A percentile compares a stretch with the other conserved stretches of the same genome.
These are phyloP conservation scores for Stylonectria norvegica DNA, from an alignment of 2,329 filamentous ascomycete genomes.

Conservation along the genomic window DNA sequence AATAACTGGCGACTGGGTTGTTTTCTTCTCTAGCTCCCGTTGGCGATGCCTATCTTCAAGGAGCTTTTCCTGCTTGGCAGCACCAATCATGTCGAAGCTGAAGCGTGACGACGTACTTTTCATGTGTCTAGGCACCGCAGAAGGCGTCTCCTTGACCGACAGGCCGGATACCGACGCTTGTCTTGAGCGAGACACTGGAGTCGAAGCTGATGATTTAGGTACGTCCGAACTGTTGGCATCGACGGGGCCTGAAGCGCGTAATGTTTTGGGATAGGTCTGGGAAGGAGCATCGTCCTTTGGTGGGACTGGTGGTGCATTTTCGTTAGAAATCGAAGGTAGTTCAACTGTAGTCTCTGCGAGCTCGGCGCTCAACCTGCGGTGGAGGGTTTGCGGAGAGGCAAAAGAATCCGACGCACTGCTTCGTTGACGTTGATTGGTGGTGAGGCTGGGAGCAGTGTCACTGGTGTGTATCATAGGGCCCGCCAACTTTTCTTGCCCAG, in stretches of 20 bases:
- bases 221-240: slow-evolving; percentile 17
- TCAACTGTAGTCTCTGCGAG: no score
- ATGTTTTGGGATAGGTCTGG: slow-evolving; percentile 22
- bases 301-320: slow-evolving; percentile 36
- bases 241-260: slow-evolving; percentile 20
- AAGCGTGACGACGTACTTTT: slow-evolving; percentile 77
- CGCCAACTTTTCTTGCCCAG: slow-evolving; percentile 16
- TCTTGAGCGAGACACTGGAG: slow-evolving; percentile 43
- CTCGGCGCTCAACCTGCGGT: slow-evolving; percentile 26
- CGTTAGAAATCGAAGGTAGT: slow-evolving; percentile 3
- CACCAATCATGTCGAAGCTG: slow-evolving; percentile 76
- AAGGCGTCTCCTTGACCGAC: slow-evolving; percentile 44
- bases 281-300: slow-evolving; percentile 35
- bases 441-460: slow-evolving; percentile 8
- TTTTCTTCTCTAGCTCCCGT: slow-evolving; percentile 60
- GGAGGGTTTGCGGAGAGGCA: slow-evolving; percentile 25
- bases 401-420: slow-evolving; percentile 34
- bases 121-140: slow-evolving; percentile 60
- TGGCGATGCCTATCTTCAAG: slow-evolving; percentile 71
- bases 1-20: slow-evolving; percentile 34
- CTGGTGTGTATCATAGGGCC: slow-evolving; percentile 3
- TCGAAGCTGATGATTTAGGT: slow-evolving; percentile 23
- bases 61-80: slow-evolving; percentile 63
- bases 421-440: slow-evolving; percentile 22
- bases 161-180: slow-evolving; percentile 51